A percentile compares a stretch with the other conserved stretches of the same genome.
Conservation (phyloP, 192 early-diverging fungal species). For the Linderina pennispora region DNA sequence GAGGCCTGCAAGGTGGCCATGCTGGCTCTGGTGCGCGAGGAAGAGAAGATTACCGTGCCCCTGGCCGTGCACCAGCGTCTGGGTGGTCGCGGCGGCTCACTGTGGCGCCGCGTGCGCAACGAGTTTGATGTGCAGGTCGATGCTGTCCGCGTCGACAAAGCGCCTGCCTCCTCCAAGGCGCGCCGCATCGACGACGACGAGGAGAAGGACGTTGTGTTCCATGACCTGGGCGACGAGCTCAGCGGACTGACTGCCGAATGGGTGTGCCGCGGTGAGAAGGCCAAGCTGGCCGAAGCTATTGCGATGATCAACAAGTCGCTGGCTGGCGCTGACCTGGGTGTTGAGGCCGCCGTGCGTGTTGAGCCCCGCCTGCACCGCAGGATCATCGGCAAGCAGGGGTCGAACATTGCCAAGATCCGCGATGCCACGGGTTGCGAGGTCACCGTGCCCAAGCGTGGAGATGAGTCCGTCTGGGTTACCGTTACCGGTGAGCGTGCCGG, state of each 20-base stretch:
- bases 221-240: slow-evolving; percentile 8
- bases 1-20: slow-evolving; percentile 45
- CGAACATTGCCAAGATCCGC: slow-evolving; percentile 66
- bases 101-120: slow-evolving; percentile 53
- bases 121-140: slow-evolving; percentile 60
- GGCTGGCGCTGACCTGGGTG: neutral
- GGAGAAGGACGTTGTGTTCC: slow-evolving; percentile 17
- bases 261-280: slow-evolving; percentile 51
- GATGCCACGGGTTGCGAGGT: slow-evolving; percentile 57
- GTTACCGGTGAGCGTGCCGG: slow-evolving; percentile 17
- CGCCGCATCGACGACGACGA: slow-evolving; percentile 39
- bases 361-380: slow-evolving; percentile 52
- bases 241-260: slow-evolving; percentile 32
- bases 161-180: too few species aligned
- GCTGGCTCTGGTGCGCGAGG: slow-evolving; percentile 48
- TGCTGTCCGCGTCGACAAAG: slow-evolving; percentile 30
- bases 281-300: slow-evolving; percentile 40
- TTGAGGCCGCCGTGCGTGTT: slow-evolving; percentile 41
- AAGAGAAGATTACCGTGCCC: slow-evolving; percentile 43
- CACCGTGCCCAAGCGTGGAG: slow-evolving; percentile 51
- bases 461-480: slow-evolving; percentile 17
- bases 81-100: slow-evolving; percentile 45
- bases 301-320: slow-evolving; percentile 18
- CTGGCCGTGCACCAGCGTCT: slow-evolving; percentile 54
- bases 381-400: slow-evolving; percentile 71